phyloP scores from a whole-genome alignment of 352 stramenopile species.

The Lagenidium giganteum region DNA sequence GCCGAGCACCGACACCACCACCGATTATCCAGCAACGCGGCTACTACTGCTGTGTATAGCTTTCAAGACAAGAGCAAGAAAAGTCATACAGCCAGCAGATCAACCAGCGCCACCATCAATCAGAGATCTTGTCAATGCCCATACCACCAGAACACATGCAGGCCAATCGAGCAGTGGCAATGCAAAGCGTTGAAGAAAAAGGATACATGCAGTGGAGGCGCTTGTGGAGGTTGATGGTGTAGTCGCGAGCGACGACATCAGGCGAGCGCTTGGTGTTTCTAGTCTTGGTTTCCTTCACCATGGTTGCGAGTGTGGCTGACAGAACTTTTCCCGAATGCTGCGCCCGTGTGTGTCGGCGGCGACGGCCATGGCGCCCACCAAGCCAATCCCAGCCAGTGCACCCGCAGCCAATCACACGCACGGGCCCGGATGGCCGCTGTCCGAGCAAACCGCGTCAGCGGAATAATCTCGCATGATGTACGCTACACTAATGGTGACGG shows the following conservation, averaged over 20 bases:
- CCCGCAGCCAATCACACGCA: slow-evolving; percentile 10
- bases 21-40: too few species aligned
- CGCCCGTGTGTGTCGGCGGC: slow-evolving; percentile 1
- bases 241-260: slow-evolving; percentile 96
- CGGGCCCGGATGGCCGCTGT: too few species aligned
- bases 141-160: slow-evolving; percentile 24
- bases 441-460: not conserved
- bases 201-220: slow-evolving; percentile 89
- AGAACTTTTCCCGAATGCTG: slow-evolving; percentile 35
- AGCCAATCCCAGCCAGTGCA: slow-evolving; percentile 19
- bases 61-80: too few species aligned
- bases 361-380: slow-evolving; percentile 1
- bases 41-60: too few species aligned
- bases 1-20: too few species aligned
- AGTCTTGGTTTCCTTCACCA: slow-evolving; percentile 88
- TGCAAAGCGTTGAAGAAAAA: slow-evolving; percentile 50
- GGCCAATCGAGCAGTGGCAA: too few species aligned
- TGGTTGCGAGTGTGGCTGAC: slow-evolving; percentile 45
- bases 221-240: slow-evolving; percentile 99
- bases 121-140: too few species aligned
- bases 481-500: too few species aligned
- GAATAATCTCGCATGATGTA: too few species aligned
- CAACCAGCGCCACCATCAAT: too few species aligned
- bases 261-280: slow-evolving; percentile 82
- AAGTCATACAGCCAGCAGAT: too few species aligned